Base-by-base conservation (phyloP, 441 rosid genomes). In the Corymbia calophylla region DNA sequence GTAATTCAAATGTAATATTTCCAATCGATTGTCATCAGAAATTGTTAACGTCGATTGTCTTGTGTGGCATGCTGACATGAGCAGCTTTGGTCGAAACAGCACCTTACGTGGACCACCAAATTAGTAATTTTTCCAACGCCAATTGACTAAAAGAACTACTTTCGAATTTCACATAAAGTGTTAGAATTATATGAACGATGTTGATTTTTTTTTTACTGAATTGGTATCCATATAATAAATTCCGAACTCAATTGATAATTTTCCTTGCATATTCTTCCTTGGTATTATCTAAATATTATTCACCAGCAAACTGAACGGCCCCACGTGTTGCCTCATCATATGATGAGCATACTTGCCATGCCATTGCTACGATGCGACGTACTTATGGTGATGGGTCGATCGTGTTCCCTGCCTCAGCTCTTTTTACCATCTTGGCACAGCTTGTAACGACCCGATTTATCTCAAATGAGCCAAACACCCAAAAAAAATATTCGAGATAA, bases 41-140 rank as follows among this genome's bases (percentile, higher is more conserved):
- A 29, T 62, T 14, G 9, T 7, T 8, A 0, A n/a, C 2, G 0
- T 64, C 0, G 0, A 2, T 64, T 3, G 18, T 64, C 70, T 0
- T 5, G 3, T 8, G 0, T 64, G 35, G n/a, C 1, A 0, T 0
- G 2, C 1, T 0, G 0, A 62, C 0, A 1, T 62, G 31, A 15
- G 32, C 5, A 29, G 18, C 35, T 64, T 64, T n/a, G 17, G 9
- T 64, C 5, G 2, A 58, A 58, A 25, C 6, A 0, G 17, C 7
- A 1, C 70, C 19, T 29, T 64, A 62, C 0, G 9, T 64, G 35
- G 1, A 64, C 5, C 13, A 7, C 6, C 35, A 64, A 0, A 2
- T 64, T 15, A n/a, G 9, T 5, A 1, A 29, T 2, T n/a, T n/a
- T n/a, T 14, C 2, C 1, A 0, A n/a, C 8, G 6, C 5, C 9